Evolutionary conservation across 257 asterid species (phyloP).

Genomic region (Salvia miltiorrhiza): DNA sequence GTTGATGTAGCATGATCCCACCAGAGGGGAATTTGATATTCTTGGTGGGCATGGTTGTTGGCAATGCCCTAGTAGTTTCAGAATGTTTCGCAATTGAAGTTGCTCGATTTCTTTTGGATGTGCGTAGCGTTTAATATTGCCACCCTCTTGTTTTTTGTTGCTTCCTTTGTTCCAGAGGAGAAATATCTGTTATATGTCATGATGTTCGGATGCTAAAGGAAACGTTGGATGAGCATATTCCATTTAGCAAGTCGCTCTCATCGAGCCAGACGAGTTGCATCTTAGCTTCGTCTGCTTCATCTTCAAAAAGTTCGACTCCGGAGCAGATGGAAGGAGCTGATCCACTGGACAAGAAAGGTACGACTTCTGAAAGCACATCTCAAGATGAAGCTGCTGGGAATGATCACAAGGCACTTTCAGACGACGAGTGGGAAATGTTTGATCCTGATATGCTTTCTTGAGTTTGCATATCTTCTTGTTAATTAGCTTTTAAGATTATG

Average conservation of each 20-base stretch:
- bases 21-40: neutral
- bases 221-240: conserved; percentile 60
- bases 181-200: conserved; percentile 72
- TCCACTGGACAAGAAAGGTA: conserved; percentile 14
- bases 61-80: neutral
- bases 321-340: conserved; percentile 27
- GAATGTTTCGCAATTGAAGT: neutral
- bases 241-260: conserved; percentile 57
- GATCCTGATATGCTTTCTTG: conserved; percentile 33
- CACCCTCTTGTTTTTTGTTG: neutral
- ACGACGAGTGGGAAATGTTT: conserved; percentile 74
- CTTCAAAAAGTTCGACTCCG: conserved; percentile 34
- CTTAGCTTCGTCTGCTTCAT: conserved; percentile 63
- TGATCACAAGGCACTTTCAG: conserved; percentile 31
- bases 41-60: neutral
- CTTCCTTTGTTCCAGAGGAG: conserved; percentile 58
- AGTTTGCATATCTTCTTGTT: neutral
- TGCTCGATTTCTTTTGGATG: neutral
- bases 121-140: neutral
- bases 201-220: conserved; percentile 69
- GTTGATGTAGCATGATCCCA: neutral
- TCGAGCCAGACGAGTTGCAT: conserved; percentile 66
- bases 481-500: neutral
- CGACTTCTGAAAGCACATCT: neutral
- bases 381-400: conserved; percentile 23